Base-by-base conservation (phyloP, 148 eudicot species). In the Rhododendron kiyosumense region DNA sequence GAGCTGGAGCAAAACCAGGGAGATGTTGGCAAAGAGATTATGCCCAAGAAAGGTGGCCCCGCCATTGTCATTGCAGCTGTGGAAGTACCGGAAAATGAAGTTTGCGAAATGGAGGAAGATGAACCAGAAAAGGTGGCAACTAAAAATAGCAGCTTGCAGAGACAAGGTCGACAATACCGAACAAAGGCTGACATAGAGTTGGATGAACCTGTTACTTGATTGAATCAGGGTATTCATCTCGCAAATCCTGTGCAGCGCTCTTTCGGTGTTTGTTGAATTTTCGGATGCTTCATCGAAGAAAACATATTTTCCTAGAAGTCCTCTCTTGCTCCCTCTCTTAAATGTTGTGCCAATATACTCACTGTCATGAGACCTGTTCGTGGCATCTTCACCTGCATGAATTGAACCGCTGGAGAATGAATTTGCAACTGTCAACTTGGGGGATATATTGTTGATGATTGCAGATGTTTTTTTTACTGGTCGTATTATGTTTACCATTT, bases 91-190 rank as follows among this genome's bases (percentile, higher is more conserved):
- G 93, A 86, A 67, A 65, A 69, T 86, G 95, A 86, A 81, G 79
- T 81, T 85, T 90, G 89, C 83, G 92, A 88, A 71, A 95, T 95
- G 98, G 96, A 95, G 83, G 95, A 92, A 87, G 98, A 95, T 79
- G 91, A 92, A 80, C 90, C 88, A 83, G 85, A 82, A 83, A 61
- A 73, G 24, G 80, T 86, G 80, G 84, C 65, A 49, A 69, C 69
- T 46, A 86, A 65, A 78, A 83, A 45, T 79, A 86, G 84, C 26
- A 88, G 83, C 89, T 85, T 79, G 49, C 88, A 71, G 81, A 91
- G 87, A 88, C 51, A 89, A 79, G 85, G 90, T 85, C 95, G 96
- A 49, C 87, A 80, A 63, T 95, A 94, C 89, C 94, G 98, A 79
- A 63, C 92, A 49, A 95, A 90, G 88, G 80, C 28, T 74, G 82